Conservation (phyloP, 208 protist species). For the Trypanosoma congolense region DNA sequence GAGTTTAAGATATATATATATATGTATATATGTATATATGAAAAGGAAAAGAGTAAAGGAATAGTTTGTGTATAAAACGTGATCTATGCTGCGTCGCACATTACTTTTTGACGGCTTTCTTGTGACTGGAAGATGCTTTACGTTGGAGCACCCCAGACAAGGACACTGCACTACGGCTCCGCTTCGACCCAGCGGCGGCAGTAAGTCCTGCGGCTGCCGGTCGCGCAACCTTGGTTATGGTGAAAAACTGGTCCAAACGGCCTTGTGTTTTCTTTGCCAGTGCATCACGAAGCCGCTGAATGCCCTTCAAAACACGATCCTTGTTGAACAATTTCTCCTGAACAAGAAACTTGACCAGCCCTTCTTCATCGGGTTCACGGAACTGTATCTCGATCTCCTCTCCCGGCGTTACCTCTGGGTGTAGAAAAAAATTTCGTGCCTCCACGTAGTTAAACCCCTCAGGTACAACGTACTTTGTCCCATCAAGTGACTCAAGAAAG, state of each 20-base stretch:
- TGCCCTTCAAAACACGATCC: conserved; percentile 81
- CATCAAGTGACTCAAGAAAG: conserved; percentile 92
- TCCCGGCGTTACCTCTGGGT: conserved; percentile 84
- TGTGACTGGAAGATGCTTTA: conserved; percentile 56
- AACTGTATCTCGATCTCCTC: conserved; percentile 90
- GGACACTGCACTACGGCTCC: conserved; percentile 34
- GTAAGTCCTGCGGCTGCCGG: conserved; percentile 2
- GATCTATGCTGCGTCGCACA: background rate
- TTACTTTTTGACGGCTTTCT: conserved; percentile 86
- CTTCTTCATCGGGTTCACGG: conserved; percentile 95
- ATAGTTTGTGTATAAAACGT: conserved; percentile 2
- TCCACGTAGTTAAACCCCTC: conserved; percentile 87
- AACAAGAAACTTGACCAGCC: conserved; percentile 96
- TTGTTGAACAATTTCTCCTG: conserved; percentile 97
- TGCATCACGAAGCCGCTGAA: conserved; percentile 69
- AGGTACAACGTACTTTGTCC: conserved; percentile 73
- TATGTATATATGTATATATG: no score
- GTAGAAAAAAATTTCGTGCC: conserved; percentile 89
- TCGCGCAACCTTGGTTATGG: conserved; percentile 25
- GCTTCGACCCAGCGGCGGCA: conserved; percentile 37
- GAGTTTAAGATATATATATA: no score
- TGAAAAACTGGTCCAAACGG: conserved; percentile 90
- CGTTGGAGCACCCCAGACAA: conserved; percentile 60
- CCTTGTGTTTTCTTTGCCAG: conserved; percentile 78
- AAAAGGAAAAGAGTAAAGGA: conserved; percentile 11